Evolutionary conservation across 2,329 filamentous ascomycete species (phyloP), one percentile per base, ranked within the genome.

Genomic region (Capronia epimyces): DNA sequence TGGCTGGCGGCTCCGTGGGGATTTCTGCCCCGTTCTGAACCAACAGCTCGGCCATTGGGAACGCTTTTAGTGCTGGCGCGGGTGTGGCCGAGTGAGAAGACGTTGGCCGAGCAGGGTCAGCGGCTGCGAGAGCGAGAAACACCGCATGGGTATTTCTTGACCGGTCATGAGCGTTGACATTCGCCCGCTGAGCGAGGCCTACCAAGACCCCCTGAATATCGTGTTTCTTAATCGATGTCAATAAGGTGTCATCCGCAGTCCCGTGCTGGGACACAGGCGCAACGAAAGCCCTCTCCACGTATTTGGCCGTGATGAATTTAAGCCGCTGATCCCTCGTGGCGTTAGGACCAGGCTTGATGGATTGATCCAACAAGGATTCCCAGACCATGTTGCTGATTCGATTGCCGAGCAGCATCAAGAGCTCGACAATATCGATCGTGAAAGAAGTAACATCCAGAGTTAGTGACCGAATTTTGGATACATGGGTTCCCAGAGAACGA

Each of bases 371-470:
- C 55, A 75, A 87, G 12, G 89, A 84, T 72, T 98, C 93, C 89
- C 90, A 98, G 16, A 98, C 78, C 84, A 91, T 91, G 69, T 98
- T 98, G 62, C 90, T 93, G 45, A 96, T 83, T 44, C 90, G 82
- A 67, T 98, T 98, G 56, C 94, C 94, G 56, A 98, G 83, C 52
- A 91, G 83, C 51, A 96, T 75, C 36, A 98, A 78, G 42, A 98
- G 79, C 66, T 98, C 94, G 67, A 98, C 86, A 66, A 97, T 95
- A 74, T 98, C 94, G 62, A 87, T 85, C 2, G 93, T 97, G 67
- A 98, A 98, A 0, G 90, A 96, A 47, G 87, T 90, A 60, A 94
- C 94, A 66, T 98, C 93, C 36, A 98, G 78, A 0, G 93, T 98
- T 36, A 98, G 78, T 10, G 93, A 97, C 47, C 93, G 86, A 34